phyloP scores from a whole-genome alignment of 2,329 filamentous ascomycete genomes.

The Sarocladium strictum region DNA sequence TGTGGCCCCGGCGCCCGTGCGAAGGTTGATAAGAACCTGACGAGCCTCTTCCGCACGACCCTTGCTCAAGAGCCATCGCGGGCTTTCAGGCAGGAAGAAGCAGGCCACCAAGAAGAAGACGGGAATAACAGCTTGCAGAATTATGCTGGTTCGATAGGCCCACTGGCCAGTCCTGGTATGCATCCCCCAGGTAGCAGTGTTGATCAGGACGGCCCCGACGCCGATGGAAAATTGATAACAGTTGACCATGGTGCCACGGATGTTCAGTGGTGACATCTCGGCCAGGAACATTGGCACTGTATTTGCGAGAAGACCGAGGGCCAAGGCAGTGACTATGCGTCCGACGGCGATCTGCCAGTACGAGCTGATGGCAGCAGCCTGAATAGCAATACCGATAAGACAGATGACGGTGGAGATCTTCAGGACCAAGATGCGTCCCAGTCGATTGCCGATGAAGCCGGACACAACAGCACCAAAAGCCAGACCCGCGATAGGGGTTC shows the following conservation, averaged over 20 bases:
- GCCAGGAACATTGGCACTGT: constrained; percentile 15
- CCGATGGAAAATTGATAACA: constrained; percentile 11
- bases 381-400: constrained; percentile 11
- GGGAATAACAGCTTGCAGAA: constrained; percentile 8
- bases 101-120: neutral
- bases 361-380: constrained; percentile 1
- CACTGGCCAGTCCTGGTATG: constrained; percentile 10
- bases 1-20: constrained; percentile 9
- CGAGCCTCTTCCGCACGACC: constrained; percentile 14
- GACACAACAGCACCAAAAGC: constrained; percentile 13
- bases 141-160: constrained; percentile 4
- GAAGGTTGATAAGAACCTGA: constrained; percentile 11
- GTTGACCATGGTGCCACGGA: constrained; percentile 14
- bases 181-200: neutral
- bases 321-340: constrained; percentile 11
- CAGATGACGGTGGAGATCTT: constrained; percentile 11
- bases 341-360: constrained; percentile 12
- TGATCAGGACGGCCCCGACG: constrained; percentile 12
- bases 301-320: constrained; percentile 11
- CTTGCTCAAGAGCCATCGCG: constrained; percentile 14
- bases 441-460: constrained; percentile 6
- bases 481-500: constrained; percentile 9
- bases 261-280: constrained; percentile 12
- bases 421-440: constrained; percentile 11
- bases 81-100: constrained; percentile 15